Evolutionary conservation across 306 rosid genomes (phyloP).

Genomic region (Hippophae tibetana): DNA sequence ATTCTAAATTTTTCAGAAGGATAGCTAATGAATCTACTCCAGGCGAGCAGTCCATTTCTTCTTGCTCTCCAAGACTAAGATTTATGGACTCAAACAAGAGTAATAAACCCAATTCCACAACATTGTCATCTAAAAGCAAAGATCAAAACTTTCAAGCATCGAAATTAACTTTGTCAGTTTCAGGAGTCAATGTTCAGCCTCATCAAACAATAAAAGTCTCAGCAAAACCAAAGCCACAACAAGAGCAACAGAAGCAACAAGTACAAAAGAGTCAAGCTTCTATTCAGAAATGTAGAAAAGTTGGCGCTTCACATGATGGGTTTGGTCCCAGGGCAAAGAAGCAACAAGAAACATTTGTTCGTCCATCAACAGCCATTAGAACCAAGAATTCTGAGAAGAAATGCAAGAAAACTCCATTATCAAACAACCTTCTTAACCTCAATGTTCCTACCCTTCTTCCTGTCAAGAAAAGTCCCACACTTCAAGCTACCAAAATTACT

Average conservation of each 20-base stretch:
- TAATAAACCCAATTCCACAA: constrained; percentile 22
- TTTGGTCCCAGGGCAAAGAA: constrained; percentile 39
- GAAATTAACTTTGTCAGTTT: constrained; percentile 1
- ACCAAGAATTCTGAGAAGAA: constrained; percentile 31
- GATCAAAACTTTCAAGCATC: constrained; percentile 26
- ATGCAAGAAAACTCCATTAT: constrained; percentile 44
- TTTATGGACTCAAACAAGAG: constrained; percentile 31
- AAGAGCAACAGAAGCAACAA: constrained; percentile 2
- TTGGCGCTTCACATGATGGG: constrained; percentile 26
- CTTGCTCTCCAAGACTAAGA: constrained; percentile 28
- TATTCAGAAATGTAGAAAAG: constrained; percentile 18
- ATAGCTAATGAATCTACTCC: constrained; percentile 30
- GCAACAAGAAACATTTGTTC: constrained; percentile 64
- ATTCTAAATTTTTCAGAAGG: constrained; percentile 20
- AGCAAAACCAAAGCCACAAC: constrained; percentile 26
- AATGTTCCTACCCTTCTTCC: constrained; percentile 38
- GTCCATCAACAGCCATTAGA: constrained; percentile 37
- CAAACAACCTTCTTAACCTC: constrained; percentile 40
- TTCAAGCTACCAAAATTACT: constrained; percentile 26
- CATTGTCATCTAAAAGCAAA: constrained; percentile 9
- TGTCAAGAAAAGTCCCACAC: constrained; percentile 31
- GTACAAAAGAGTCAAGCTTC: constrained; percentile 7
- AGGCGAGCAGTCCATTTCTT: constrained; percentile 27
- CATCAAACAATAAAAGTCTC: constrained; percentile 15
- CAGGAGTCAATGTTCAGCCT: constrained; percentile 5